Base-by-base conservation (phyloP, 768 basidiomycete genomes). In the Lactarius indigo region DNA sequence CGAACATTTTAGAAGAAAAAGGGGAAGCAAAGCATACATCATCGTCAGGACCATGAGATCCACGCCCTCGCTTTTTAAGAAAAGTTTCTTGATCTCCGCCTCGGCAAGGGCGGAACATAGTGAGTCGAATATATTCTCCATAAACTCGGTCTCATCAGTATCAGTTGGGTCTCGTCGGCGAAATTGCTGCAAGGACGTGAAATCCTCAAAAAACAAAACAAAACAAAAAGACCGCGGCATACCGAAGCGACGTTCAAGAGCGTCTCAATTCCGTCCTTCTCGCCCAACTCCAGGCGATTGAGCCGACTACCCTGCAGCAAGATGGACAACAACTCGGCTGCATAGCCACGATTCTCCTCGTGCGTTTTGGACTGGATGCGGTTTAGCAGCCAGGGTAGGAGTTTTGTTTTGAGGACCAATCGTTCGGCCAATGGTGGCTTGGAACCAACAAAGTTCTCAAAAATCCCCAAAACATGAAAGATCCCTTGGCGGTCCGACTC, bases 21-120 rank as follows among this genome's bases (percentile, higher is more conserved):
- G 35, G 31, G 7, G 55, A 47, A 50, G 30, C 26, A 56, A 41
- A 33, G 78, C 87, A 55, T 71, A 96, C 94, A 91, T 96, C 90
- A 98, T 95, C 85, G 97, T 91, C 69, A 98, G 81, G n/a, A 97
- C 84, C 95, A 98, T 98, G 39, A 99, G 83, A 72, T 99, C 97
- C 17, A 94, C 87, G 2, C 97, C 97, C 76, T 99, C 97, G 23
- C 89, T 89, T 12, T 87, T 85, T n/a, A 94, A 78, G 78, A 99
- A 98, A 4, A 87, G 77, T 20, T 82, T 76, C 77, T 98, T 98
- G 74, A 90, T 86, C 57, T 87, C 80, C 17, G 87, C 81, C 76
- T 96, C 95, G 39, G 81, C 85, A 28, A 98, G 80, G 0, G 89
- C 84, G 0, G 95, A 96, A 74, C 97, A 98, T 28, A 99, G 77